A percentile compares a stretch with the other conserved stretches of the same genome.
Conservation (phyloP, 805 yeast species). For the Yarrowia alimentaria region DNA sequence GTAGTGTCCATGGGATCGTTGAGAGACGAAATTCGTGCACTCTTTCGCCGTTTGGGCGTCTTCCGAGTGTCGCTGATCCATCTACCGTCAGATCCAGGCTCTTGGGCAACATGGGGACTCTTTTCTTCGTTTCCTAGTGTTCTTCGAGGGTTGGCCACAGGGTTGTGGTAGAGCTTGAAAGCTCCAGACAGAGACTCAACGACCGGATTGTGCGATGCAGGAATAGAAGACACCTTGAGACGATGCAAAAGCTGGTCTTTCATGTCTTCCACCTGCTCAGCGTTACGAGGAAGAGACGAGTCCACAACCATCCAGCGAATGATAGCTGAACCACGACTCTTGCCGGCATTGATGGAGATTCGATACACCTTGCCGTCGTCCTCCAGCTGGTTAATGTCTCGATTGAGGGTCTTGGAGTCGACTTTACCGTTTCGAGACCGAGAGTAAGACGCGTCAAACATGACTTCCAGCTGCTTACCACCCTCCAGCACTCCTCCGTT, state of each 20-base stretch:
- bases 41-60: not conserved
- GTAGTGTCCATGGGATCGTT: not conserved
- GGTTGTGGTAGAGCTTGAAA: constrained; percentile 26
- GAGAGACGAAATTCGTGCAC: not conserved
- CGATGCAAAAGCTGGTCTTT: constrained; percentile 1
- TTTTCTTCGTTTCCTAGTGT: constrained; percentile 13
- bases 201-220: not conserved
- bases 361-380: constrained; percentile 39
- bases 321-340: constrained; percentile 30
- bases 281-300: constrained; percentile 33
- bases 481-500: constrained; percentile 49
- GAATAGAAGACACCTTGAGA: not conserved
- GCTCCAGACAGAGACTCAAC: constrained; percentile 14
- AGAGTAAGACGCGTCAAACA: constrained; percentile 43
- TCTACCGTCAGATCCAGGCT: constrained; percentile 19
- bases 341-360: constrained; percentile 34
- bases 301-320: constrained; percentile 37
- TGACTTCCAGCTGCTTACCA: constrained; percentile 44
- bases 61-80: constrained; percentile 19
- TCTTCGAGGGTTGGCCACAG: constrained; percentile 22
- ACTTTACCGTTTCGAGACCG: constrained; percentile 42
- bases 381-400: constrained; percentile 45
- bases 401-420: constrained; percentile 55
- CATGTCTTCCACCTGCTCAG: constrained; percentile 6
- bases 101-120: constrained; percentile 8